These are phyloP conservation scores for Nakazawaea molendinolei DNA, from an alignment of 805 yeast genomes.

Conservation along the genomic window DNA sequence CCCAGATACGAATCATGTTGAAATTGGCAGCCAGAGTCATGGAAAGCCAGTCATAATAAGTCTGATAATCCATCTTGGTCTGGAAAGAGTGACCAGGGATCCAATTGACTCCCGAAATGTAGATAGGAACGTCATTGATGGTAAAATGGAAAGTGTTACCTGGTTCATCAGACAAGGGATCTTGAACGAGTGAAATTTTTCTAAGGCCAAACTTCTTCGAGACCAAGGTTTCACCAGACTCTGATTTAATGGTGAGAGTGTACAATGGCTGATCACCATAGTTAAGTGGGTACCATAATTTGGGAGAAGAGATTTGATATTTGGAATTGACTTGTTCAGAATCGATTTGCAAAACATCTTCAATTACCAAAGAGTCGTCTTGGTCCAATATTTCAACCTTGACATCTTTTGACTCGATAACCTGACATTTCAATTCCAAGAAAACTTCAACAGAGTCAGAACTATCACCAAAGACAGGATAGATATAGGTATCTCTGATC, in stretches of 20 bases:
- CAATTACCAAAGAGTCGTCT: background rate
- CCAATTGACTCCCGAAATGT: conserved; percentile 38
- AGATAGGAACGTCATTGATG: conserved; percentile 33
- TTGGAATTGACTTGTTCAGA: background rate
- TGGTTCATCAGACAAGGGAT: conserved; percentile 16
- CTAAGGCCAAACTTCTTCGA: conserved; percentile 32
- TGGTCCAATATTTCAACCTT: conserved; percentile 13
- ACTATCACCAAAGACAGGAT: conserved; percentile 1
- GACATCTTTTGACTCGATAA: conserved; percentile 13
- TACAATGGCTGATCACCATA: conserved; percentile 32
- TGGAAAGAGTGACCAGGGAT: conserved; percentile 39
- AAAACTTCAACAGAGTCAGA: background rate
- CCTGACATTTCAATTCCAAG: background rate
- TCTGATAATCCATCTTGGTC: conserved; percentile 25
- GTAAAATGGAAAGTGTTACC: conserved; percentile 38
- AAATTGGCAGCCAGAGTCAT: conserved; percentile 30
- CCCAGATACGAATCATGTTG: conserved; percentile 43
- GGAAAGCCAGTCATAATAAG: conserved; percentile 30
- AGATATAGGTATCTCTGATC: conserved; percentile 3
- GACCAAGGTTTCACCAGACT: conserved; percentile 9
- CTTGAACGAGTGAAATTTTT: conserved; percentile 33
- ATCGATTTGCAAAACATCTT: background rate
- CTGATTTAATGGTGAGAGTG: conserved; percentile 15
- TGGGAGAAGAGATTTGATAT: conserved; percentile 18
- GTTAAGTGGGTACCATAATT: conserved; percentile 35